Base-by-base conservation (phyloP, 2,329 filamentous ascomycete genomes). In the Emmonsia crescens region DNA sequence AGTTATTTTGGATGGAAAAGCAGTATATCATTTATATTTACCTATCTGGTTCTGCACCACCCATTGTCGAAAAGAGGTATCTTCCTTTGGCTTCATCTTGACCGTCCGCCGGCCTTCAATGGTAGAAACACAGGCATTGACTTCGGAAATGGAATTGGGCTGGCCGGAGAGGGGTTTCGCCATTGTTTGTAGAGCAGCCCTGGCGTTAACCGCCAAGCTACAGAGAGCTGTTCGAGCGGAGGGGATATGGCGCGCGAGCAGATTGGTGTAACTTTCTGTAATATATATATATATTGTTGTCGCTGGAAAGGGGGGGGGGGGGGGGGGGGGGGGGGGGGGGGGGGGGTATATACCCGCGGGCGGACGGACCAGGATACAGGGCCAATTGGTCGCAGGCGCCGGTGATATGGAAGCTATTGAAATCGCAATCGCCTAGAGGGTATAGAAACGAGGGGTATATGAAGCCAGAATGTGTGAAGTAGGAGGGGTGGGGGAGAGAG, bases 31-130 rank as follows among this genome's bases (percentile, higher is more conserved):
- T 49, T 9, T 49, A 49, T 24, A 49, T 24, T 19, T 85, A 92
- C 89, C 88, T 69, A 90, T 86, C 74, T 93, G 89, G 74, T 93
- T 89, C 70, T 89, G 80, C 67, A 90, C 84, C 72, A 92, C 82
- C 85, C 87, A 89, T 70, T 77, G 73, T 61, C 74, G 75, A 68
- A 76, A 75, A 58, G 72, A 74, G 67, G 75, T 74, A 66, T 75
- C 73, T 56, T 61, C 5, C 12, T 29, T 52, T 29, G 9, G 21
- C n/a, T 48, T 48, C 44, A 48, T 57, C 67, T 75, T 75, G 58
- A 64, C 66, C 27, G 64, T 65, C 61, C 68, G 69, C 60, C 69
- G 66, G 61, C 68, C 69, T 61, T 65, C 68, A 29, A 68, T 64
- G 27, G 71, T 67, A 56, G 75, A 76, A 63, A 76, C 72, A 63